phyloP scores from a whole-genome alignment of 257 asterid genomes.

The Capsicum baccatum region DNA sequence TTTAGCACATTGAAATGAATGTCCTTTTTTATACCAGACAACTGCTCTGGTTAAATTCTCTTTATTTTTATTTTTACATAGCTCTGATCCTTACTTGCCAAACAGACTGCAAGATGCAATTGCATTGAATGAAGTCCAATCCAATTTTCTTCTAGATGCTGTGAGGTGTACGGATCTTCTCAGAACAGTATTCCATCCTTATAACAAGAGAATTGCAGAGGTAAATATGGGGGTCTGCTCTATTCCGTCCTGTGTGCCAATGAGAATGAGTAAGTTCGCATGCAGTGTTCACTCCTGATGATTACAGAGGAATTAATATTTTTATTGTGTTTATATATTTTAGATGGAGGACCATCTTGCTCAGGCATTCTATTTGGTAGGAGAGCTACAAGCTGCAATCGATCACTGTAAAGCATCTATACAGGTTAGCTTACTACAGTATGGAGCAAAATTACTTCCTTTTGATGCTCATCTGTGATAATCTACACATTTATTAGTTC shows the following conservation, averaged over 20 bases:
- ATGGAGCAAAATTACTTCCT: background rate
- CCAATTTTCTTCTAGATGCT: constrained; percentile 48
- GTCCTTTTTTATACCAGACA: background rate
- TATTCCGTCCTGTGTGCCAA: background rate
- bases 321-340: constrained; percentile 19
- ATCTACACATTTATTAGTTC: background rate
- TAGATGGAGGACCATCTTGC: constrained; percentile 87
- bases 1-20: background rate
- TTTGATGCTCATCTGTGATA: constrained; percentile 7
- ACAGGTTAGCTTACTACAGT: constrained; percentile 47
- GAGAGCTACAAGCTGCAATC: constrained; percentile 66
- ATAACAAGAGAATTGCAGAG: constrained; percentile 88
- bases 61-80: constrained; percentile 10
- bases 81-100: constrained; percentile 23
- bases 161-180: constrained; percentile 48
- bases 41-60: constrained; percentile 3
- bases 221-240: constrained; percentile 41
- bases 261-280: constrained; percentile 6
- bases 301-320: background rate
- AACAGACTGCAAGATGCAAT: constrained; percentile 72
- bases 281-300: background rate
- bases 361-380: constrained; percentile 70
- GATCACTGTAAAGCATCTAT: constrained; percentile 81
- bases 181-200: constrained; percentile 60
- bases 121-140: constrained; percentile 49